phyloP scores from a whole-genome alignment of 371 early-diverging fungal species.

The Mortierella polycephala region DNA sequence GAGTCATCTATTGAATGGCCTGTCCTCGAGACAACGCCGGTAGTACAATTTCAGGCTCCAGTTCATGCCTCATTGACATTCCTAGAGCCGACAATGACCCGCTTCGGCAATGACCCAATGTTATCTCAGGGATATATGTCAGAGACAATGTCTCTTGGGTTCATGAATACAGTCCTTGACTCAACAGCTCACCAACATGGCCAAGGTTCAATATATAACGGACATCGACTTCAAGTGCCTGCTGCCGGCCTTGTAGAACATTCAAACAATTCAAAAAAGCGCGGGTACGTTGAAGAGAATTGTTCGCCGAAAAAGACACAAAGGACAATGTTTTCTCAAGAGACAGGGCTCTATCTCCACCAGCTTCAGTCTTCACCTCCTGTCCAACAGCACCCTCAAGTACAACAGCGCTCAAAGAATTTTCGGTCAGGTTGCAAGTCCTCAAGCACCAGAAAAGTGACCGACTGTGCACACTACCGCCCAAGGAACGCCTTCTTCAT shows the following conservation, averaged over 20 bases:
- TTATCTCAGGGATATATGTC: background rate
- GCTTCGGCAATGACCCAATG: background rate
- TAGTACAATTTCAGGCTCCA: too few species aligned
- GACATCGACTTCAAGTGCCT: too few species aligned
- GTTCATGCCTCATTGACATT: background rate
- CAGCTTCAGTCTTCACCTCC: background rate
- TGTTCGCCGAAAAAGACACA: background rate
- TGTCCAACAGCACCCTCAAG: background rate
- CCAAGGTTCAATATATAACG: background rate
- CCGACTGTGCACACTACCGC: constrained; percentile 32
- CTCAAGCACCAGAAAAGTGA: constrained; percentile 8
- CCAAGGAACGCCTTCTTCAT: constrained; percentile 41
- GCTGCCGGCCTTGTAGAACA: too few species aligned
- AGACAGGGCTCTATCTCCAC: background rate
- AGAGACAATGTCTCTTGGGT: background rate
- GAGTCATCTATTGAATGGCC: too few species aligned
- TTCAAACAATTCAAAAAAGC: background rate
- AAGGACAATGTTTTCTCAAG: background rate
- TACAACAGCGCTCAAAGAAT: background rate
- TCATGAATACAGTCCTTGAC: background rate
- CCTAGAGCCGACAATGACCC: background rate
- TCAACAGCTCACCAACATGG: background rate
- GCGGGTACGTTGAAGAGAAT: background rate
- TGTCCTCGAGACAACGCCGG: too few species aligned
- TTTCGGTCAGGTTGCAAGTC: background rate